Base-by-base conservation (phyloP, 176 grass and related monocot species). In the Urochloa ruziziensis region DNA sequence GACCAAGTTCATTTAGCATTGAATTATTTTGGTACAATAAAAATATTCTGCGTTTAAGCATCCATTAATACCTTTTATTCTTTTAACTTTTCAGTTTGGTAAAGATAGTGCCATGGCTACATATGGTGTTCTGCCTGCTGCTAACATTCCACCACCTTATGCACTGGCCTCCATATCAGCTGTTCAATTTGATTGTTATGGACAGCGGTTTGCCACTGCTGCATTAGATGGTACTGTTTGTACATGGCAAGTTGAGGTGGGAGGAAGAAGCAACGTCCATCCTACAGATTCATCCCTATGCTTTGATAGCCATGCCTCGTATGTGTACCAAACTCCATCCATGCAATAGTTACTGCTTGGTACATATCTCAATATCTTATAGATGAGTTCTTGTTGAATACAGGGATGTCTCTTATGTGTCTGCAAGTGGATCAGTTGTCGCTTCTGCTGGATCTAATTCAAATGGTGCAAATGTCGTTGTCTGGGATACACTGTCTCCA, bases 221-320 rank as follows among this genome's bases (percentile, higher is more conserved):
- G 92, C 96, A 86, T 88, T 91, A 81, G 91, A 98, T 93, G 96
- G 96, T 69, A 95, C 91, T 56, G 57, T 98, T 85, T 91, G 88
- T 70, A 93, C 84, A 86, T 98, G 95, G 95, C 92, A 94, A 83
- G 69, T 93, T 80, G 95, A 98, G 68, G 92, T 94, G 73, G 92
- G 95, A 39, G 92, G 95, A 88, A 91, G 91, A 88, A 98, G 91
- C 86, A 98, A 95, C 77, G 82, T 98, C 27, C 88, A 91, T 80
- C 92, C 96, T 36, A 88, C 81, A 42, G 92, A 95, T 60, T 98
- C 96, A 75, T 90, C 91, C 51, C 58, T 88, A 42, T 98, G 91
- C 84, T 98, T 95, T 84, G 86, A 91, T 62, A 91, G 67, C 67
- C 91, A 98, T 80, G 96, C 96, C 48, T 95, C 89, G 96, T 98